Conservation (phyloP, 257 asterid species). For the Gentiana straminea region DNA sequence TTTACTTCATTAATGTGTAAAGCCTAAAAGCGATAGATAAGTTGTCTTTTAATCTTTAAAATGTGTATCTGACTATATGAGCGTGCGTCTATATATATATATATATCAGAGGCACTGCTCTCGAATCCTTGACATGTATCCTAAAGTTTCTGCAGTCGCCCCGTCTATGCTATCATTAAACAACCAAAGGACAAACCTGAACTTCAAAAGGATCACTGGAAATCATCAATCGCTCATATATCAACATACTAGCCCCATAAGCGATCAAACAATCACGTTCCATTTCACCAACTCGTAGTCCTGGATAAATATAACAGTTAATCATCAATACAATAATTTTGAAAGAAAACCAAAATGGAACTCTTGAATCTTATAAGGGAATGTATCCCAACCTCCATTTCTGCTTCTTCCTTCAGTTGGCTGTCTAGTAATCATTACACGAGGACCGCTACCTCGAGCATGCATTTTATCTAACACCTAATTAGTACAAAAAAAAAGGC, state of each 20-base stretch:
- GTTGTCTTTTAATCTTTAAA: too few relatives aligned
- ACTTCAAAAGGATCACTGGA: constrained; percentile 96
- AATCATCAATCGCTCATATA: constrained; percentile 81
- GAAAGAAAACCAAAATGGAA: not conserved
- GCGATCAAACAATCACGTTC: constrained; percentile 99
- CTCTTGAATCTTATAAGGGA: not conserved
- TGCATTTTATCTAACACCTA: constrained; percentile 96
- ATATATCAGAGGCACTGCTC: too few relatives aligned
- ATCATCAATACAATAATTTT: constrained; percentile 4
- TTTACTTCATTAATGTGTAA: too few relatives aligned
- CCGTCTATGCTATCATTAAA: too few relatives aligned
- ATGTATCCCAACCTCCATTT: constrained; percentile 59
- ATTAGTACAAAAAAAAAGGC: constrained; percentile 5
- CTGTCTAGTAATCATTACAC: constrained; percentile 82
- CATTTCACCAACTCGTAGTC: constrained; percentile 96
- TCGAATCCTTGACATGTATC: too few relatives aligned
- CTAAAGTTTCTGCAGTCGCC: too few relatives aligned
- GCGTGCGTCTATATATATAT: too few relatives aligned
- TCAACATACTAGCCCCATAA: constrained; percentile 92
- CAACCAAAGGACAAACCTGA: constrained; percentile 44
- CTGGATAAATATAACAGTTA: constrained; percentile 29
- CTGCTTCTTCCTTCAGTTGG: constrained; percentile 95
- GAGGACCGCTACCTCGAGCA: constrained; percentile 94
- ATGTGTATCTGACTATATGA: too few relatives aligned
- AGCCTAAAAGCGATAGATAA: too few relatives aligned